A percentile compares a stretch with the other conserved stretches of the same genome.
Evolutionary conservation across 805 yeast genomes (phyloP).

Genomic region (Hagleromyces aurorensis): DNA sequence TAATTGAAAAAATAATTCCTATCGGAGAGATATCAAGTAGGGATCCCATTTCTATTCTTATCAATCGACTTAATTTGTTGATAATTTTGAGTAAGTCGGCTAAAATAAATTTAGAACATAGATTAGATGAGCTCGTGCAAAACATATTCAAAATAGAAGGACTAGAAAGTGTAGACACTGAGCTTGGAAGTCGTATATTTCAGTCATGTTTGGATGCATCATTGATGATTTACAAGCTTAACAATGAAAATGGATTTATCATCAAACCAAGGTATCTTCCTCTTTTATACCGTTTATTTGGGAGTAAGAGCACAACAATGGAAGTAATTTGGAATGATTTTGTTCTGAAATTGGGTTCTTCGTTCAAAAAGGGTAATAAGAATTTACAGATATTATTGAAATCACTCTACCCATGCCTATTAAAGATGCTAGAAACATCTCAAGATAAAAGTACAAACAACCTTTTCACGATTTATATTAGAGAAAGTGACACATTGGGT

Average conservation of each 20-base stretch:
- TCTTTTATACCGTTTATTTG: slow-evolving; percentile 6
- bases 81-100: slow-evolving; percentile 18
- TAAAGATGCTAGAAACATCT: background rate
- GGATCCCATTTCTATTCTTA: slow-evolving; percentile 17
- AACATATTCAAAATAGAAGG: slow-evolving; percentile 9
- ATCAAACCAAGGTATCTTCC: too few relatives aligned
- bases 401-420: slow-evolving; percentile 11
- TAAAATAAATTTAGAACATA: slow-evolving; percentile 15
- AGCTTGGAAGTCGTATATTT: slow-evolving; percentile 1
- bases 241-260: too few relatives aligned
- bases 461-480: background rate
- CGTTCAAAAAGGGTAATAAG: slow-evolving; percentile 3
- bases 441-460: background rate
- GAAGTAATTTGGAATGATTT: slow-evolving; percentile 10
- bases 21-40: slow-evolving; percentile 18
- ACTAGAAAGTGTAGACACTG: slow-evolving; percentile 1
- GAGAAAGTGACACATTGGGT: slow-evolving; percentile 4
- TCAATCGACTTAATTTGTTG: slow-evolving; percentile 24
- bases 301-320: slow-evolving; percentile 1
- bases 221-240: too few relatives aligned
- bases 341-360: slow-evolving; percentile 5
- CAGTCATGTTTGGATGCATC: slow-evolving; percentile 9
- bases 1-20: slow-evolving; percentile 25
- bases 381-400: slow-evolving; percentile 8
- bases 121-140: slow-evolving; percentile 17